phyloP scores from a whole-genome alignment of 495 filamentous ascomycete genomes.

The Hypoxylon rickii region DNA sequence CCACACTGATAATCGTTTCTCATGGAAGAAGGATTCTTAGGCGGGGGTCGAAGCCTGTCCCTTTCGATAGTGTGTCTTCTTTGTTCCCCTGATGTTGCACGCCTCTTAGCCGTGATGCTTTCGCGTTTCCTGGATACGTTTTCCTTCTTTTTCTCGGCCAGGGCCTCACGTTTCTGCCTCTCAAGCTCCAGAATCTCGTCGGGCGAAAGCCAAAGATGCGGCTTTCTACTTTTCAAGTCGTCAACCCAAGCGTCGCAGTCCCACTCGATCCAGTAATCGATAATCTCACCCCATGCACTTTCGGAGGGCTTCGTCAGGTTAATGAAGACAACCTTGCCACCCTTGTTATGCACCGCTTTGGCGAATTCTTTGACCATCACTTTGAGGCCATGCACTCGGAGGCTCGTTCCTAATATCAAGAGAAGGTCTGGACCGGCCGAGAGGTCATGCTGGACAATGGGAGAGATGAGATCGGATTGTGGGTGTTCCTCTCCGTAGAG shows the following conservation, averaged over 20 bases:
- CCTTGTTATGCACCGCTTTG: constrained; percentile 66
- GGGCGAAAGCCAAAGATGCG: constrained; percentile 59
- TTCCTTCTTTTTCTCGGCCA: constrained; percentile 39
- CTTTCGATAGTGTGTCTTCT: constrained; percentile 22
- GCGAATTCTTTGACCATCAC: constrained; percentile 69
- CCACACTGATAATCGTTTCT: constrained; percentile 41
- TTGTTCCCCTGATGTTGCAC: constrained; percentile 17
- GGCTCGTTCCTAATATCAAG: constrained; percentile 68
- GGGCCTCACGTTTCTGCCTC: constrained; percentile 37
- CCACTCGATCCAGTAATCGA: constrained; percentile 72
- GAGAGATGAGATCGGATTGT: constrained; percentile 63
- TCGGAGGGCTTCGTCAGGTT: constrained; percentile 70
- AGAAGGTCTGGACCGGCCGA: constrained; percentile 64
- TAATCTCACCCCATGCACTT: constrained; percentile 68
- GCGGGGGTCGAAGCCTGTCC: constrained; percentile 33
- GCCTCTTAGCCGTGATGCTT: constrained; percentile 31
- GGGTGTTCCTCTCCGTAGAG: constrained; percentile 75
- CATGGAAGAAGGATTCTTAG: constrained; percentile 39
- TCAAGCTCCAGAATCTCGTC: constrained; percentile 42
- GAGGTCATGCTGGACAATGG: constrained; percentile 66
- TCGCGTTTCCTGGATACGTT: constrained; percentile 35
- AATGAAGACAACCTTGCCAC: constrained; percentile 69
- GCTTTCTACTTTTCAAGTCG: constrained; percentile 59
- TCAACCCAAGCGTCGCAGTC: constrained; percentile 73
- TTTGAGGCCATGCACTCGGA: constrained; percentile 71